Evolutionary conservation across 257 asterid species (phyloP).

Genomic region (Scutellaria baicalensis): DNA sequence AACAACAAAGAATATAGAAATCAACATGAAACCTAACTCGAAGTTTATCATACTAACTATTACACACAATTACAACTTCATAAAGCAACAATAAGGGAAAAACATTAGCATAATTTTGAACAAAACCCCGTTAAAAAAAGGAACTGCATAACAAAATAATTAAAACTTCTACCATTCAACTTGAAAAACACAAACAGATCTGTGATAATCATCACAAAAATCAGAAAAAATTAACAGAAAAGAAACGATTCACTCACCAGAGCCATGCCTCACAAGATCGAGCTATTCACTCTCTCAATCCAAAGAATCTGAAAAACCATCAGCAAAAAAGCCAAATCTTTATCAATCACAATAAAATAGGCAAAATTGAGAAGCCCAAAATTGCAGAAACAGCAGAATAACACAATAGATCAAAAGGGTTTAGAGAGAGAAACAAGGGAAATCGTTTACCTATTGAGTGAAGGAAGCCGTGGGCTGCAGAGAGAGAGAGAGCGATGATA

Average conservation of each 20-base stretch:
- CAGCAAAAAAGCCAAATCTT: neutral
- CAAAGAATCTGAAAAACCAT: conserved; percentile 18
- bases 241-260: conserved; percentile 41
- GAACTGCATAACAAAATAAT: neutral
- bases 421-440: neutral
- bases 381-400: neutral
- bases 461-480: conserved; percentile 19
- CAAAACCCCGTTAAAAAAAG: neutral
- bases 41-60: neutral
- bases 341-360: neutral
- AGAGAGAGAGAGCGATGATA: neutral
- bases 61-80: neutral
- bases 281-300: conserved; percentile 12
- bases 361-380: neutral
- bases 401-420: neutral
- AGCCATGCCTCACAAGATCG: conserved; percentile 52
- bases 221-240: neutral
- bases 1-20: neutral
- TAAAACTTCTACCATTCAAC: neutral
- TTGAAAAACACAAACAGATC: conserved; percentile 20
- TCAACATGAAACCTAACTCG: neutral
- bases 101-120: neutral
- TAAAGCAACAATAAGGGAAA: neutral
- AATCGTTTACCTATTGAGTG: conserved; percentile 16
- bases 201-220: neutral